phyloP scores from a whole-genome alignment of 305 asterid species.

The Fraxinus paxiana region DNA sequence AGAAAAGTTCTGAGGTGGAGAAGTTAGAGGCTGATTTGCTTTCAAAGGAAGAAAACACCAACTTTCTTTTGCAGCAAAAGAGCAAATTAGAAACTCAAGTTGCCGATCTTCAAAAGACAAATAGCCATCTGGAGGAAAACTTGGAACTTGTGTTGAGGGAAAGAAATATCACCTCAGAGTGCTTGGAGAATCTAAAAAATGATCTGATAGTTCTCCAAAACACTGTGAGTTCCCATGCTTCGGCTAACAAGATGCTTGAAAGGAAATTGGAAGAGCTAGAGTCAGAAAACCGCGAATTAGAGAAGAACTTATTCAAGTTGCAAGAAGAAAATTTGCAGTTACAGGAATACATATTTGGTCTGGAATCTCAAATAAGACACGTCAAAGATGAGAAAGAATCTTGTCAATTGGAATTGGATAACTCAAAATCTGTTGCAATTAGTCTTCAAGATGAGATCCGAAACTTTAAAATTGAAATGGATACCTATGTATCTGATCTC shows the following conservation, averaged over 20 bases:
- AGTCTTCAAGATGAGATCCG: constrained; percentile 46
- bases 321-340: constrained; percentile 43
- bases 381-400: constrained; percentile 42
- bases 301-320: constrained; percentile 32
- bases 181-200: constrained; percentile 36
- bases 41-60: constrained; percentile 31
- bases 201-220: constrained; percentile 33
- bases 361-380: constrained; percentile 36
- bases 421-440: constrained; percentile 27
- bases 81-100: constrained; percentile 43
- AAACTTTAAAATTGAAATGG: constrained; percentile 40
- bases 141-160: constrained; percentile 30
- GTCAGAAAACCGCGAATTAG: constrained; percentile 32
- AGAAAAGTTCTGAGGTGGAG: constrained; percentile 32
- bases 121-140: constrained; percentile 37
- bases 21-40: constrained; percentile 33
- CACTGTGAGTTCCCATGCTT: constrained; percentile 32
- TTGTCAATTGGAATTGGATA: constrained; percentile 32
- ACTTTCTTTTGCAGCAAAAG: constrained; percentile 23
- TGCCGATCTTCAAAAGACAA: constrained; percentile 37
- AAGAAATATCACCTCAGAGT: constrained; percentile 28
- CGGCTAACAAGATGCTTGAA: constrained; percentile 36
- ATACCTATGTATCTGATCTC: constrained; percentile 32
- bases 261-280: constrained; percentile 38
- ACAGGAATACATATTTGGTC: constrained; percentile 27